Conservation (phyloP, 1,284 basidiomycete genomes). For the Thelephora terrestris region DNA sequence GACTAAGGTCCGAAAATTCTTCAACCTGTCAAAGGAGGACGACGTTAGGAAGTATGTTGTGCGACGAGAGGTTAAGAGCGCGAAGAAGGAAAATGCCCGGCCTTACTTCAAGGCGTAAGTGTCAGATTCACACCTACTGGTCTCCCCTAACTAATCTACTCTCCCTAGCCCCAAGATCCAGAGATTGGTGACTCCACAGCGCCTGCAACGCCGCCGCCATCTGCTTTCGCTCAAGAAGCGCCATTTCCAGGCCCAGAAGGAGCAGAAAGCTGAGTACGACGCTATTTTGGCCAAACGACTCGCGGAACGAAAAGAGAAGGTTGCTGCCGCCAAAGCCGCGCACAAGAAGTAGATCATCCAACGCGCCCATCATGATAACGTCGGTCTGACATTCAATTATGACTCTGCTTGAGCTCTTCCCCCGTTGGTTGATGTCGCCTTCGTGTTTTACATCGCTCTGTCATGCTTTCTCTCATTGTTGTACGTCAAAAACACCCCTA, state of each 20-base stretch:
- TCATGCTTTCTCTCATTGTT: background rate
- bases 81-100: conserved; percentile 90
- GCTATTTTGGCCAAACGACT: conserved; percentile 82
- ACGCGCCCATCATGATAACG: background rate
- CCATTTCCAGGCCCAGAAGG: conserved; percentile 86
- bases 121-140: background rate
- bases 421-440: background rate
- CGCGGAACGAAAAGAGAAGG: conserved; percentile 88
- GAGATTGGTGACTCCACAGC: conserved; percentile 87
- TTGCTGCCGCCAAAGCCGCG: conserved; percentile 66
- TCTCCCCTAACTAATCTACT: conserved; percentile 2
- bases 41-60: conserved; percentile 98
- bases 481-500: too few relatives aligned
- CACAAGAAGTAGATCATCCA: conserved; percentile 44
- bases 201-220: conserved; percentile 96
- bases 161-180: conserved; percentile 71
- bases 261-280: conserved; percentile 90
- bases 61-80: conserved; percentile 80
- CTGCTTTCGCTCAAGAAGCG: conserved; percentile 84
- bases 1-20: conserved; percentile 95
- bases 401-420: background rate
- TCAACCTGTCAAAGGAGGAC: conserved; percentile 97
- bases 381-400: background rate
- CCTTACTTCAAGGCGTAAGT: conserved; percentile 97
- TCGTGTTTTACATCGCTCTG: background rate